Evolutionary conservation across 2,329 filamentous ascomycete species (phyloP), one percentile per base, ranked within the genome.

Genomic region (Alternaria infectoria): DNA sequence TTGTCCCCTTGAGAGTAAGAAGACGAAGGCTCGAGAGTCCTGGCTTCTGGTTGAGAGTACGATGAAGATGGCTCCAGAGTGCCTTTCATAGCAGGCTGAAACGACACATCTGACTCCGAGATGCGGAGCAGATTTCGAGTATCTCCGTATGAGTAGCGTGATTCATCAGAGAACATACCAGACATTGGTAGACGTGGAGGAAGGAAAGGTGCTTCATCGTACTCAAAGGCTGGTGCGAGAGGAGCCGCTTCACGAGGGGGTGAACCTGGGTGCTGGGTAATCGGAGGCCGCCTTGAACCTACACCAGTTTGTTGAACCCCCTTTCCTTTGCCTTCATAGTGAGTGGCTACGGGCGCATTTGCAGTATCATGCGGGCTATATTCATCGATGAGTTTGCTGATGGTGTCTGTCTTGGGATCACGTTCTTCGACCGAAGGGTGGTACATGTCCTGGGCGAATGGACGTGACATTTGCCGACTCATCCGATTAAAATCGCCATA

Each of bases 61-160:
- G 73, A 75, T 9, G 71, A 76, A 4, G 71, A 74, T 10, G 69
- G 66, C 21, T 69, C 61, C 23, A 72, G 58, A 19, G n/a, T 36
- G 15, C 68, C 61, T 25, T 25, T 21, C 13, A 44, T 17, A 26
- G 40, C 21, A 8, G 28, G 23, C 11, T 57, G 54, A n/a, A 43
- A n/a, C 2, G 28, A 47, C 15, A 23, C 17, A 11, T 62, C 61
- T 5, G 66, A 62, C 15, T 66, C 68, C 15, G 72, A 69, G 11
- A 77, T 59, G 25, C 68, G 69, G 5, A 80, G 64, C 6, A 80
- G 67, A 15, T 77, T 66, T 3, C 69, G 74, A 17, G 77, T 80
- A 54, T 79, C 76, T 26, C 76, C 78, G 55, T 80, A 80, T 6
- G 78, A 80, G 25, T 77, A 70, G 5, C 70, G 72, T 3, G 76